Evolutionary conservation across 208 protist genomes (phyloP).

Genomic region (Acanthamoeba healyi): DNA sequence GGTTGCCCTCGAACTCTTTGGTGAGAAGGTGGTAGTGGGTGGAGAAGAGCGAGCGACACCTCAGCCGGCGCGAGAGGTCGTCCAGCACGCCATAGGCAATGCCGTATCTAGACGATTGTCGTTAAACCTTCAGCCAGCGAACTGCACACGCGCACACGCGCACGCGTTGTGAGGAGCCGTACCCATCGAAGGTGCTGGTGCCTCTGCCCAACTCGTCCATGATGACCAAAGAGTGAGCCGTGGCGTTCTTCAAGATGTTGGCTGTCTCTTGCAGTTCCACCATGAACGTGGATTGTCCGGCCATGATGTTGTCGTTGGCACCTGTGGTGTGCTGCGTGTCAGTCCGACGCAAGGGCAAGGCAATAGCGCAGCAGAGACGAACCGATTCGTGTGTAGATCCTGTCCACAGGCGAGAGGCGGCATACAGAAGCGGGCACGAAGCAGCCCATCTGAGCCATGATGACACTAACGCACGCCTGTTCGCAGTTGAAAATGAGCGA

Average conservation of each 20-base stretch:
- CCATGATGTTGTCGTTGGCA: conserved; percentile 96
- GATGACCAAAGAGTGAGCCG: conserved; percentile 95
- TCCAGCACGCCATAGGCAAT: conserved; percentile 97
- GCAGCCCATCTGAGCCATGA: conserved; percentile 98
- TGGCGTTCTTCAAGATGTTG: conserved; percentile 91
- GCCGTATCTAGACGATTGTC: conserved; percentile 81
- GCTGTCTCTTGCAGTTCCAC: conserved; percentile 96
- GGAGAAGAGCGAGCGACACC: conserved; percentile 93
- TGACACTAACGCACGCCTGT: conserved; percentile 93
- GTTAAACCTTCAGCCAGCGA: too few species aligned
- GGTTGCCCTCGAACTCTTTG: conserved; percentile 71
- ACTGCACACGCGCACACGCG: background rate
- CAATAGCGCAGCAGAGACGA: background rate
- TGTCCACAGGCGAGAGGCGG: conserved; percentile 92
- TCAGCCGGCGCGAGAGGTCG: conserved; percentile 86
- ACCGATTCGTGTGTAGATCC: conserved; percentile 98
- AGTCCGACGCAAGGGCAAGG: too few species aligned
- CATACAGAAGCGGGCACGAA: conserved; percentile 90
- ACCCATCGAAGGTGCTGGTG: conserved; percentile 98
- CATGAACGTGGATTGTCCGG: conserved; percentile 98
- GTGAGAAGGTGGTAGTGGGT: conserved; percentile 98
- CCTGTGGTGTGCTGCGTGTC: conserved; percentile 82
- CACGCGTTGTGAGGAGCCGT: background rate
- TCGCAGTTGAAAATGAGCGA: too few species aligned
- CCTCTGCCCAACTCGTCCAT: conserved; percentile 98